Evolutionary conservation across 2,329 filamentous ascomycete species (phyloP), one percentile per base, ranked within the genome.

Genomic region (Cladosporium velox): DNA sequence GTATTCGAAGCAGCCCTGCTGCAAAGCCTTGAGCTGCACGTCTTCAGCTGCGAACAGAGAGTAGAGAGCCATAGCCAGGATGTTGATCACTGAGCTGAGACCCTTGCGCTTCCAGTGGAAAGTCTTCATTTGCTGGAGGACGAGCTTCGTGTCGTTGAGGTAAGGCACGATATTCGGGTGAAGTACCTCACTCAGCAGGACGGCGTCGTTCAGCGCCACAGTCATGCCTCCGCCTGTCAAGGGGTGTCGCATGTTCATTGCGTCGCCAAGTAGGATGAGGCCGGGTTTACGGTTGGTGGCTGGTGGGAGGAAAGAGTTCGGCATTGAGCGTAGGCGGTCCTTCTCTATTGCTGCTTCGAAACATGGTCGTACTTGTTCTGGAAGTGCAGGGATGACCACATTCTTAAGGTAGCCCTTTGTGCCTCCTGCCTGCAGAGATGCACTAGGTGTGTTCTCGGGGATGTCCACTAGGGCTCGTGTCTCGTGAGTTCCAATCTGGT

Each of bases 201-300:
- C 85, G 1, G 91, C 93, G 75, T 99, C 95, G 80, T 94, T 96
- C 79, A 99, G 91, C 1, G 92, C 95, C 1, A 98, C 95, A 0
- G 94, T 98, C 95, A 99, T 99, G 72, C 95, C 95, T 70, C 95
- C 95, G 63, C 95, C 95, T 0, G 95, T 99, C 14, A 99, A 85
- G 1, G 95, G 95, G 80, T 99, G 95, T n/a, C 95, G 91, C 95
- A 99, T 99, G 82, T 99, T 99, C 85, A 96, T 90, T 15, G 95
- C 94, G 77, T 99, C 95, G 67, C 95, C 95, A 10, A 98, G 85
- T 41, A 99, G 83, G 59, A 97, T 84, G 67, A 97, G 81, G 4
- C 92, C 92, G 1, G 88, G 86, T 12, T 86, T 85, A 54, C 84
- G 86, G 75, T 91, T 90, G 67, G 90, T 91, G 0, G 88, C 86